A percentile compares a stretch with the other conserved stretches of the same genome.
Evolutionary conservation across 441 rosid species (phyloP).

Genomic region (Manihot esculenta): DNA sequence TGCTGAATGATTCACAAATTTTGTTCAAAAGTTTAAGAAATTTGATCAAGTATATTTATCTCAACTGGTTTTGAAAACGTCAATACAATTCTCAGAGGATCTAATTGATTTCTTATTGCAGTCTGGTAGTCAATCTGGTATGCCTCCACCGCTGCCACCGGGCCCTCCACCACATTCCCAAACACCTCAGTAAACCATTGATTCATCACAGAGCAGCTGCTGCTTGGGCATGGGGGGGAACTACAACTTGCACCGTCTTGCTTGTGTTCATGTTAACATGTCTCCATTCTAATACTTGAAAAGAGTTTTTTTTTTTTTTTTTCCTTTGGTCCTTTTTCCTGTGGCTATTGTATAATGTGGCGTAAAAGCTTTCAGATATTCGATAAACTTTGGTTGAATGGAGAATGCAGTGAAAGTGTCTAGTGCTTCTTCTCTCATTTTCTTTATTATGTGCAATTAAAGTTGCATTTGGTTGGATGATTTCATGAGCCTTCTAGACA

Average conservation of each 20-base stretch:
- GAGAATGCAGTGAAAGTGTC: neutral
- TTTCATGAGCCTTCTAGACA: too few species aligned
- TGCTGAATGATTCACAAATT: neutral
- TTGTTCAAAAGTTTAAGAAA: neutral
- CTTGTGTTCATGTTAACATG: neutral
- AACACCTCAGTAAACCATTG: slow-evolving; percentile 30
- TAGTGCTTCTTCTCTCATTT: too few species aligned
- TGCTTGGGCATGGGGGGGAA: neutral
- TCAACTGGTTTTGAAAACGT: neutral
- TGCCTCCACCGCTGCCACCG: slow-evolving; percentile 51
- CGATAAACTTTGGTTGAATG: neutral
- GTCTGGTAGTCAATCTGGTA: slow-evolving; percentile 61
- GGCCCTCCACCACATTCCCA: slow-evolving; percentile 71
- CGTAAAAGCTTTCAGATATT: neutral
- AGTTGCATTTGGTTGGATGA: neutral
- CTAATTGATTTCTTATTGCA: slow-evolving; percentile 32
- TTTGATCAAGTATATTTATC: neutral
- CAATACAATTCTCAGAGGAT: neutral
- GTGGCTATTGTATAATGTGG: neutral
- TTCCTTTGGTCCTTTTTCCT: neutral
- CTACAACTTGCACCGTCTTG: neutral
- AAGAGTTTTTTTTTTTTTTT: neutral
- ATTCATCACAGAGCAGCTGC: neutral
- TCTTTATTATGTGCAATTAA: neutral
- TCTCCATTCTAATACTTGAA: neutral